Evolutionary conservation across 345 rosid species (phyloP).

Genomic region (Bretschneidera sinensis): DNA sequence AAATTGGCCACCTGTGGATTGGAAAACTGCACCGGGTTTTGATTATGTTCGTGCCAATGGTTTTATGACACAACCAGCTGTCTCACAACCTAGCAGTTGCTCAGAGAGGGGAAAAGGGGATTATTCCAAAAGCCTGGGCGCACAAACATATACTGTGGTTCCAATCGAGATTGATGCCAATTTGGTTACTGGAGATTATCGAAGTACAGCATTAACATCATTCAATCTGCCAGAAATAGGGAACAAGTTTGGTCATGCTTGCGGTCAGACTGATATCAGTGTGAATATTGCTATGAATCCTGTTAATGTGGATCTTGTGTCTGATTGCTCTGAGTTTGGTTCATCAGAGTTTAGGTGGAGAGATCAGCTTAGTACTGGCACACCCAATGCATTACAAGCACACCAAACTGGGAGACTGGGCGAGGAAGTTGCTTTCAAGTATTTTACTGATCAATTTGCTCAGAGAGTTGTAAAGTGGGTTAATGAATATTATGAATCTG

Average conservation of each 20-base stretch:
- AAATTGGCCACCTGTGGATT: conserved; percentile 69
- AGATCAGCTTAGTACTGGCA: conserved; percentile 47
- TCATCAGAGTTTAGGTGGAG: conserved; percentile 36
- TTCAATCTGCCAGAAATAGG: conserved; percentile 7
- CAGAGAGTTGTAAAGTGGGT: conserved; percentile 60
- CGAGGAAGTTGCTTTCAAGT: conserved; percentile 59
- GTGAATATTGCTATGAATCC: conserved; percentile 16
- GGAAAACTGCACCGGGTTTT: conserved; percentile 61
- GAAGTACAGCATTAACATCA: conserved; percentile 6
- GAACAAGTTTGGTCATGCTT: background rate
- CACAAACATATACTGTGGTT: conserved; percentile 13
- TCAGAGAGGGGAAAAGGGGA: conserved; percentile 22
- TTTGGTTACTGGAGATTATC: conserved; percentile 35
- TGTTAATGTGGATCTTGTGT: conserved; percentile 22
- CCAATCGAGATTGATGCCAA: conserved; percentile 29
- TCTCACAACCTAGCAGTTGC: conserved; percentile 19
- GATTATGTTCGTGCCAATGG: conserved; percentile 32
- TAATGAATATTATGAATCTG: conserved; percentile 67
- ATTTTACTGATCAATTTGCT: conserved; percentile 37
- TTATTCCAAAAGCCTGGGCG: conserved; percentile 12
- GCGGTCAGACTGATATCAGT: conserved; percentile 6
- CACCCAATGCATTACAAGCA: conserved; percentile 41
- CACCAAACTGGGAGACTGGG: conserved; percentile 64
- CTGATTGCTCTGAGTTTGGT: conserved; percentile 22
- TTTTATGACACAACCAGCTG: conserved; percentile 27